Conservation (phyloP, 805 yeast genomes). For the Torulaspora franciscae region DNA sequence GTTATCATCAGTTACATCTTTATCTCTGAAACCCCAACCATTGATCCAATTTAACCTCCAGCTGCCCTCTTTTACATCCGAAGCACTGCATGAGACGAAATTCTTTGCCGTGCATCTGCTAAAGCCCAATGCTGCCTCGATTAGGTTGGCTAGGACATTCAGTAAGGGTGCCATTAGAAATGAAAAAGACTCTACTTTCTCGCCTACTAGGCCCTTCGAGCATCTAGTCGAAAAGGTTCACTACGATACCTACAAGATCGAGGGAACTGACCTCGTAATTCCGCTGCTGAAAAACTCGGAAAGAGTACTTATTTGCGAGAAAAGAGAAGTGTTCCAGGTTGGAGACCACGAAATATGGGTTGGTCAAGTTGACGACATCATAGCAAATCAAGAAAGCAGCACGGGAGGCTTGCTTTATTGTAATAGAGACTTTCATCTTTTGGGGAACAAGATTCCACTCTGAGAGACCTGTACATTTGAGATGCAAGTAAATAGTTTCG, state of each 20-base stretch:
- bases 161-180: conserved; percentile 47
- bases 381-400: conserved; percentile 30
- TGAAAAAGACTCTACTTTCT: conserved; percentile 23
- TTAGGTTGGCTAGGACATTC: conserved; percentile 59
- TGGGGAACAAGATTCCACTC: conserved; percentile 36
- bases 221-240: conserved; percentile 36
- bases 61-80: conserved; percentile 77
- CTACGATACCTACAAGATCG: conserved; percentile 31
- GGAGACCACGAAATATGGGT: conserved; percentile 92
- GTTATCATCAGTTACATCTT: conserved; percentile 76
- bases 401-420: conserved; percentile 66
- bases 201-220: conserved; percentile 51
- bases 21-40: conserved; percentile 73
- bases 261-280: conserved; percentile 31
- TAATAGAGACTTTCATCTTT: conserved; percentile 54
- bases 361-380: conserved; percentile 63
- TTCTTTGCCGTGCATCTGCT: conserved; percentile 72
- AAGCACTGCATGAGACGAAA: conserved; percentile 51
- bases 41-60: conserved; percentile 81
- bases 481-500: background rate
- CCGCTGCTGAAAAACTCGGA: conserved; percentile 60
- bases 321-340: conserved; percentile 48
- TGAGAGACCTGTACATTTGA: background rate
- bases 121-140: conserved; percentile 54
- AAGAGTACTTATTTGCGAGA: conserved; percentile 57